These are phyloP conservation scores for Papiliotrema laurentii DNA, from an alignment of 1,284 basidiomycete genomes.

Conservation along the genomic window DNA sequence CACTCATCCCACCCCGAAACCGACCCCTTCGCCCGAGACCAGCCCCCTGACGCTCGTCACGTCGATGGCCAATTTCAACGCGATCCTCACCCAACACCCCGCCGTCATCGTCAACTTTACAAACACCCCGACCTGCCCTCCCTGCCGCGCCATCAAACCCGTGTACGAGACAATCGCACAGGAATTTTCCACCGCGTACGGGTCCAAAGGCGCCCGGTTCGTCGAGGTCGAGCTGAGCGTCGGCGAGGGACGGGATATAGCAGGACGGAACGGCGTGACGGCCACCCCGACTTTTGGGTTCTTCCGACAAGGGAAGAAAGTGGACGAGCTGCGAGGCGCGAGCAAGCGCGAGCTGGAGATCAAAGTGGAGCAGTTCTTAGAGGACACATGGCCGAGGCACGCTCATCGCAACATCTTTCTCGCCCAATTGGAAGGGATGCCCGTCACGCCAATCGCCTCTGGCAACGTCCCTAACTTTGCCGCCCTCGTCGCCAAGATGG, in stretches of 20 bases:
- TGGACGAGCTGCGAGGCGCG: constrained; percentile 70
- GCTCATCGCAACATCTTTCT: constrained; percentile 63
- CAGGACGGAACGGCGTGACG: constrained; percentile 61
- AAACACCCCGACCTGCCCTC: constrained; percentile 60
- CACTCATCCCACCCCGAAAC: constrained; percentile 45
- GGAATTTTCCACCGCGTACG: constrained; percentile 26
- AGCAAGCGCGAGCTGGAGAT: constrained; percentile 35
- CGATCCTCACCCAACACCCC: constrained; percentile 53
- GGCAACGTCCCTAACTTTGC: constrained; percentile 65
- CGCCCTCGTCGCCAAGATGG: constrained; percentile 60
- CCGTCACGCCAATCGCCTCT: constrained; percentile 71
- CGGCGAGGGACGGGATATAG: constrained; percentile 60
- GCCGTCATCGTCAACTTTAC: constrained; percentile 62
- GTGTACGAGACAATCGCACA: constrained; percentile 53
- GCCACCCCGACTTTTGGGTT: constrained; percentile 83
- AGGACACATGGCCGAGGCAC: constrained; percentile 58
- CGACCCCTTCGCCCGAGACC: constrained; percentile 50
- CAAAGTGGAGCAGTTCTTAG: constrained; percentile 33
- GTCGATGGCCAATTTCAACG: constrained; percentile 56
- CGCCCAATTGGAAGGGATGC: constrained; percentile 60
- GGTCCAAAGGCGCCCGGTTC: constrained; percentile 53
- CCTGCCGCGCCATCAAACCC: constrained; percentile 62
- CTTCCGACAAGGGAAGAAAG: constrained; percentile 72
- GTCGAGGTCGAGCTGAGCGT: constrained; percentile 73
- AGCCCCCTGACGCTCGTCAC: constrained; percentile 61